These are phyloP conservation scores for Lasiodiplodia sp. DNA, from an alignment of 2,329 filamentous ascomycete genomes.

Conservation along the genomic window DNA sequence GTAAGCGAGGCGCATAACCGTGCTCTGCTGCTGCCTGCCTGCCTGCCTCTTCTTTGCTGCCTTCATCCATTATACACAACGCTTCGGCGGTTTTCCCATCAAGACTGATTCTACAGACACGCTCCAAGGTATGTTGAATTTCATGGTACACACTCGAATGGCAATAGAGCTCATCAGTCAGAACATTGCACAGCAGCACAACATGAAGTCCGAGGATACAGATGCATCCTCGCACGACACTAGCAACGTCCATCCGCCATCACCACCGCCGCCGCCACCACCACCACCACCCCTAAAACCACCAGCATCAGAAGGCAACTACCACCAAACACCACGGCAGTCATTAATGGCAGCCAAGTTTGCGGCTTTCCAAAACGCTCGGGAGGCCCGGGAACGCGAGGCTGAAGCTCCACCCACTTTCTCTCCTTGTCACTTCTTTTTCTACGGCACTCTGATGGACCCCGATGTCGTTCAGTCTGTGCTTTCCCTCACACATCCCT, in stretches of 20 bases:
- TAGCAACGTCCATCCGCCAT: background rate
- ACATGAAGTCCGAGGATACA: background rate
- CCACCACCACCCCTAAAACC: background rate
- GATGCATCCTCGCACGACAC: background rate
- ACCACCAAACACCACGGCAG: background rate
- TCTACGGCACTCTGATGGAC: constrained; percentile 45
- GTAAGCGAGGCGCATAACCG: background rate
- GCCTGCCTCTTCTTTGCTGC: background rate
- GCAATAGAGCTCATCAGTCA: background rate
- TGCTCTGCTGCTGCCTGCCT: background rate
- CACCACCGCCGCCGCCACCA: background rate
- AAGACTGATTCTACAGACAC: background rate
- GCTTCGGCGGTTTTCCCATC: background rate
- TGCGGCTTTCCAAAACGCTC: background rate
- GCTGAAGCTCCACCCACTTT: constrained; percentile 30
- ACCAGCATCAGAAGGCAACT: background rate
- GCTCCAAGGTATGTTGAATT: background rate
- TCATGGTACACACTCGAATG: background rate
- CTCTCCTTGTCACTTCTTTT: constrained; percentile 40
- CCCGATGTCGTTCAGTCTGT: constrained; percentile 40
- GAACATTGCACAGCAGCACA: background rate
- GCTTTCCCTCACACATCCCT: constrained; percentile 36
- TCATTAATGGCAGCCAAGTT: background rate
- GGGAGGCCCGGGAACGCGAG: background rate
- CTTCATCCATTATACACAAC: background rate